These are phyloP conservation scores for Phytophthora cryptogea DNA, from an alignment of 352 stramenopile genomes.

Conservation along the genomic window DNA sequence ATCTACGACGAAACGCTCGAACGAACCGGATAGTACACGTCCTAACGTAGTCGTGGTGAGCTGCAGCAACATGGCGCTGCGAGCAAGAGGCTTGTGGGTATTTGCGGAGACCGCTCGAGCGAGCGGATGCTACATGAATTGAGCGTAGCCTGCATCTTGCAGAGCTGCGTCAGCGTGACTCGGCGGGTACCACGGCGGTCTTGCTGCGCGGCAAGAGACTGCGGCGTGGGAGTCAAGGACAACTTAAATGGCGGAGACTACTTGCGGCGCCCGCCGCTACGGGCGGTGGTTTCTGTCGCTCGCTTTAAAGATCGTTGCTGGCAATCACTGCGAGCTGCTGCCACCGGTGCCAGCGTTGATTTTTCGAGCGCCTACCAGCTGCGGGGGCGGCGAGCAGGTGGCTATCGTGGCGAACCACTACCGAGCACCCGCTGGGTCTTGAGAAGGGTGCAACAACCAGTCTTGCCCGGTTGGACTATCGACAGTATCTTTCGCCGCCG, in stretches of 20 bases:
- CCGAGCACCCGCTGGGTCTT: conserved; percentile 19
- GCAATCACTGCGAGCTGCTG: background rate
- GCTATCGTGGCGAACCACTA: conserved; percentile 14
- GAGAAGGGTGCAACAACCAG: conserved; percentile 28
- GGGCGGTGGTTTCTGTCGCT: background rate
- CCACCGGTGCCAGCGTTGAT: conserved; percentile 5
- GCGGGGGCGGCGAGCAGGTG: conserved; percentile 3
- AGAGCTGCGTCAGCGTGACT: conserved; percentile 3
- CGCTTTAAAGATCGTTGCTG: conserved; percentile 12
- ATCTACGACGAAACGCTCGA: conserved; percentile 11
- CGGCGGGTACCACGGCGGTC: conserved; percentile 20
- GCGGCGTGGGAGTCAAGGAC: background rate
- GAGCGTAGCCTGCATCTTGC: conserved; percentile 6
- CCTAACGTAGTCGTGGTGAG: conserved; percentile 24
- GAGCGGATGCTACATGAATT: no score
- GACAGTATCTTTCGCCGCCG: conserved; percentile 19
- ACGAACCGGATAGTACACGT: conserved; percentile 4
- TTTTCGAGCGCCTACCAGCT: conserved; percentile 30
- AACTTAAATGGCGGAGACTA: background rate
- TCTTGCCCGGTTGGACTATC: conserved; percentile 23
- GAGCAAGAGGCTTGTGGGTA: background rate
- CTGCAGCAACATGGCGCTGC: conserved; percentile 15
- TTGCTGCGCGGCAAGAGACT: conserved; percentile 12
- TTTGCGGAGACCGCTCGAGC: no score
- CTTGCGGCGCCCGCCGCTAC: background rate